Evolutionary conservation across 2,329 filamentous ascomycete genomes (phyloP), one percentile per base, ranked within the genome.

Genomic region (Nigrograna mackinnonii): DNA sequence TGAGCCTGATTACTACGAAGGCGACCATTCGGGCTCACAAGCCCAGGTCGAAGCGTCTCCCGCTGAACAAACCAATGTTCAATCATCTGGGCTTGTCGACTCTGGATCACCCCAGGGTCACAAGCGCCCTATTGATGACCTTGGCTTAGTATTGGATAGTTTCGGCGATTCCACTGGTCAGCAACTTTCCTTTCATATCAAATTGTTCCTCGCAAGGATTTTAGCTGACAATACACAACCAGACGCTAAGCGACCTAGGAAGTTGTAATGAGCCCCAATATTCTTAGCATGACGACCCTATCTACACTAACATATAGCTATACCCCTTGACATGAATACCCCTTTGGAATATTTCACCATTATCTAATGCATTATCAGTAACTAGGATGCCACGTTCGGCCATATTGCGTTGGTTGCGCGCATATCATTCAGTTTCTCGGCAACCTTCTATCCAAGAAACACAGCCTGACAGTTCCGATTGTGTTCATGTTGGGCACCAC

Each of bases 81-180:
- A 47, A 47, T 55, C 60, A 55, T 45, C 61, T 35, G 53, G 55
- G 22, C 46, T 47, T 37, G 45, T 50, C 30, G 43, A 54, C 18
- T 38, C 49, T 37, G 41, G 33, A 11, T 64, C 62, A 33, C 50
- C 55, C n/a, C 60, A 63, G 49, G 55, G 59, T 50, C 57, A 52
- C 35, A 67, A 67, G 47, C 55, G 64, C 43, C 56, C 59, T 13
- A 57, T 64, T 41, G 60, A 62, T 46, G 60, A 66, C 50, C 59
- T 62, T 46, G 55, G 54, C 47, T 47, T 60, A 43, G 60, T 52
- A 51, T 37, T 39, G 24, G 57, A 57, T 38, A 50, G 55, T 48
- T 55, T 54, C 47, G 46, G 51, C 54, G 51, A 57, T 30, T 49
- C 50, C 35, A 51, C 53, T 60, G 63, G 63, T 65, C 57, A 31